Conservation (phyloP, 495 filamentous ascomycete species). For the Copromyces sp. region DNA sequence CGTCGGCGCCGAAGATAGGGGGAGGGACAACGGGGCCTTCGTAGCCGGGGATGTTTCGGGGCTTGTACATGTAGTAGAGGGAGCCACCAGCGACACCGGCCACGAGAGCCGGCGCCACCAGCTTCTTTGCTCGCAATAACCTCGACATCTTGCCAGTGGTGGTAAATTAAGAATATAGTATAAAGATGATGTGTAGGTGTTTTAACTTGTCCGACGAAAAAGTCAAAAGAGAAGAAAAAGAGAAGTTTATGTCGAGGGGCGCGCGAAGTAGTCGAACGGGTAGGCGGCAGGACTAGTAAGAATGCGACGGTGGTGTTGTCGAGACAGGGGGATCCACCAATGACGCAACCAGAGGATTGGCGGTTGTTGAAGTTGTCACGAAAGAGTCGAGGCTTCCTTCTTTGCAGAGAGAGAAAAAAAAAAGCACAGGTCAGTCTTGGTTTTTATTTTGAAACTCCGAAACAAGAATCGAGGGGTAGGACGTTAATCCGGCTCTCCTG, state of each 20-base stretch:
- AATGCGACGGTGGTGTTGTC: not conserved
- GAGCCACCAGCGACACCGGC: constrained; percentile 38
- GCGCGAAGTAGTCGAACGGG: not conserved
- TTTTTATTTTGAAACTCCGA: not conserved
- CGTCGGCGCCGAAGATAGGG: constrained; percentile 67
- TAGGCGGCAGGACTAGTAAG: not conserved
- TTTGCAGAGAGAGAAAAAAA: not conserved
- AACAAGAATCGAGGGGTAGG: not conserved
- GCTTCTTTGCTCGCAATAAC: constrained; percentile 22
- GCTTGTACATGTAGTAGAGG: constrained; percentile 71
- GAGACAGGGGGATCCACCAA: constrained; percentile 14
- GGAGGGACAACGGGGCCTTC: constrained; percentile 73
- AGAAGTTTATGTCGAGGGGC: not conserved
- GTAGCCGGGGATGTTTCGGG: constrained; percentile 75
- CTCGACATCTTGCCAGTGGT: constrained; percentile 14
- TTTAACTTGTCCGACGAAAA: not conserved
- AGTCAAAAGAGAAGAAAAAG: not conserved
- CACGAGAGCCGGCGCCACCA: constrained; percentile 28
- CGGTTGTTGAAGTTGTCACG: not conserved
- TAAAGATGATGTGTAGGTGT: not conserved
- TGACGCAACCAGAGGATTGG: constrained; percentile 16
- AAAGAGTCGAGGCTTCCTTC: not conserved
- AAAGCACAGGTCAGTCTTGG: not conserved
- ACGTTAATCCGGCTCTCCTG: not conserved
- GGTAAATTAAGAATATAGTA: not conserved